Conservation (phyloP, 495 filamentous ascomycete species). For the Gamarada debralockiae region DNA sequence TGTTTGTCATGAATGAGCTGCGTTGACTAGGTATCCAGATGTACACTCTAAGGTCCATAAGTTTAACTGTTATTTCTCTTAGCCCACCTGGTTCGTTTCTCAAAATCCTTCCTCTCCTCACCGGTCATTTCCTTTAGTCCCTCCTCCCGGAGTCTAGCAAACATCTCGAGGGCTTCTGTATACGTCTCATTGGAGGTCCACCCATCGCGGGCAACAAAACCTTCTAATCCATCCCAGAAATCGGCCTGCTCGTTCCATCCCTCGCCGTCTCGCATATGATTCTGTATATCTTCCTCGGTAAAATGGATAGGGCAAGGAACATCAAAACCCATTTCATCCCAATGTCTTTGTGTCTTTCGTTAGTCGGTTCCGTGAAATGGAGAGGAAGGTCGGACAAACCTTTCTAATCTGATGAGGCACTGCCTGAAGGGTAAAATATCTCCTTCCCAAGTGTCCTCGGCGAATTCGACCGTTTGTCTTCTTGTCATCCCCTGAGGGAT, state of each 20-base stretch:
- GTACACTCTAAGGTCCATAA: too few species aligned
- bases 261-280: conserved; percentile 20
- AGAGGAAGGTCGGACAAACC: conserved; percentile 13
- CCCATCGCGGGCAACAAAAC: conserved; percentile 17
- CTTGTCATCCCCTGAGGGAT: conserved; percentile 28
- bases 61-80: too few species aligned
- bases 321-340: conserved; percentile 10
- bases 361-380: neutral
- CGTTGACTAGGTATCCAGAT: too few species aligned
- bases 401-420: conserved; percentile 20
- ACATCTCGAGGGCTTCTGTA: conserved; percentile 23
- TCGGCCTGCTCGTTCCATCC: conserved; percentile 25
- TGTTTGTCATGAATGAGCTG: too few species aligned
- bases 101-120: conserved; percentile 16
- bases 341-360: conserved; percentile 12
- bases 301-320: conserved; percentile 28
- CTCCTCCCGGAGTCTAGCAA: conserved; percentile 19
- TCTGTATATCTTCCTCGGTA: conserved; percentile 24
- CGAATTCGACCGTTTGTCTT: conserved; percentile 26
- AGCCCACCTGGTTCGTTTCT: conserved; percentile 22
- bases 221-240: conserved; percentile 19
- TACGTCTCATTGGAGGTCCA: conserved; percentile 24
- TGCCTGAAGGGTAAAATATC: conserved; percentile 33
- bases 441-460: conserved; percentile 33
- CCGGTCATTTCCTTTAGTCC: conserved; percentile 17